Conservation (phyloP, 345 rosid species). For the Populus ilicifolia region DNA sequence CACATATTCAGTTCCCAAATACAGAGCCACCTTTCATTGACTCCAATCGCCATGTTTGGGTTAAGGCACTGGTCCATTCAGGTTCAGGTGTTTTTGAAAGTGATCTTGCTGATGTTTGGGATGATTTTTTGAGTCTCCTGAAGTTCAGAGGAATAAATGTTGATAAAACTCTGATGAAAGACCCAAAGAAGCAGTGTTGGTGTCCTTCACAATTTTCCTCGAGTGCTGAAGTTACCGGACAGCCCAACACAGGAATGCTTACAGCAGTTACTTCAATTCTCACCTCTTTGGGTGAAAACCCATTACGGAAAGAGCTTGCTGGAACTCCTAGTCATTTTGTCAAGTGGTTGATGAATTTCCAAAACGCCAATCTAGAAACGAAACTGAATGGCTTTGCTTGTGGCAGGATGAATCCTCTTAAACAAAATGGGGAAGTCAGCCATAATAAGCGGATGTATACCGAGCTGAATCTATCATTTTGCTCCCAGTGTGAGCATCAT, state of each 20-base stretch:
- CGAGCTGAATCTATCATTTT: constrained; percentile 68
- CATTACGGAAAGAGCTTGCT: constrained; percentile 72
- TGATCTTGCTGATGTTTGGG: constrained; percentile 56
- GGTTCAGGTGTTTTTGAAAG: constrained; percentile 79
- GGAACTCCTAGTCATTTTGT: constrained; percentile 73
- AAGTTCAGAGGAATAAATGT: constrained; percentile 52
- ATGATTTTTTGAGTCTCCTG: constrained; percentile 60
- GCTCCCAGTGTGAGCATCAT: constrained; percentile 98
- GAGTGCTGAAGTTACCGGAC: constrained; percentile 32
- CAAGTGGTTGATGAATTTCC: constrained; percentile 83
- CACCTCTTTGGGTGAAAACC: constrained; percentile 82
- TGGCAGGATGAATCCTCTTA: constrained; percentile 23
- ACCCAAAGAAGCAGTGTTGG: constrained; percentile 40
- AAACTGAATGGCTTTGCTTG: constrained; percentile 47
- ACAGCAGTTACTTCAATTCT: constrained; percentile 67
- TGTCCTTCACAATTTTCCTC: constrained; percentile 55
- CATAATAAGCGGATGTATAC: constrained; percentile 36
- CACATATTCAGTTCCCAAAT: constrained; percentile 68
- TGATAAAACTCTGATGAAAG: constrained; percentile 27
- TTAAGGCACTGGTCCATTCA: constrained; percentile 46
- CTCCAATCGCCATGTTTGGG: constrained; percentile 52
- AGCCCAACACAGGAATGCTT: constrained; percentile 51
- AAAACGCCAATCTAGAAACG: constrained; percentile 55
- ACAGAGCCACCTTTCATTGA: constrained; percentile 45
- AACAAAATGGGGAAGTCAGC: constrained; percentile 34